Conservation (phyloP, 768 basidiomycete genomes). For the Chalciporus sphaerocephalus region DNA sequence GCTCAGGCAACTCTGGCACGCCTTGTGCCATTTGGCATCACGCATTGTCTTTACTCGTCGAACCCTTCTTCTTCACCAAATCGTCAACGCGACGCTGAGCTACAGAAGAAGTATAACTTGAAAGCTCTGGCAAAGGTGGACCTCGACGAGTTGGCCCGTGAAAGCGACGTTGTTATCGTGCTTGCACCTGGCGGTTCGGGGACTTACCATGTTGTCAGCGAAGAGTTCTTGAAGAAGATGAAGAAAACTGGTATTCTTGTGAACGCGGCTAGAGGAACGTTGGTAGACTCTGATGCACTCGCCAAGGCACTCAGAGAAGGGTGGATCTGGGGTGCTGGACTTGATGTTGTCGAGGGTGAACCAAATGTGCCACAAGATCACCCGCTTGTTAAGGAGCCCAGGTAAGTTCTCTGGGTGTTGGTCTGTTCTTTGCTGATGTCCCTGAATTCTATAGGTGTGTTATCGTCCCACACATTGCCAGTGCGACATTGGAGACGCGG, state of each 20-base stretch:
- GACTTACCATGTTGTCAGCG: constrained; percentile 72
- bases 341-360: constrained; percentile 94
- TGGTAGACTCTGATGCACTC: constrained; percentile 89
- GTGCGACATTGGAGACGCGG: constrained; percentile 83
- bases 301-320: constrained; percentile 70
- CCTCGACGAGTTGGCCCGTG: constrained; percentile 62
- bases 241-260: constrained; percentile 79
- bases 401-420: constrained; percentile 38
- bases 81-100: constrained; percentile 34
- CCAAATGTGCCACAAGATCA: constrained; percentile 72
- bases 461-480: constrained; percentile 87
- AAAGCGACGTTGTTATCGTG: constrained; percentile 83
- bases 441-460: constrained; percentile 49
- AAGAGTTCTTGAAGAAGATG: constrained; percentile 74
- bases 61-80: constrained; percentile 50
- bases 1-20: constrained; percentile 78
- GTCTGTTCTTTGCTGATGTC: not conserved
- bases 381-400: constrained; percentile 72
- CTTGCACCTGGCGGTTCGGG: constrained; percentile 69
- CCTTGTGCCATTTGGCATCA: constrained; percentile 79
- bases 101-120: constrained; percentile 35
- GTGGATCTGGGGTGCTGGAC: constrained; percentile 87
- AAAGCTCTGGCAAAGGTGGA: constrained; percentile 51
- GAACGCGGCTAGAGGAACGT: constrained; percentile 78
- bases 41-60: constrained; percentile 62